These are phyloP conservation scores for Chlorella vulgaris DNA, from an alignment of 139 green algal genomes.

Conservation along the genomic window DNA sequence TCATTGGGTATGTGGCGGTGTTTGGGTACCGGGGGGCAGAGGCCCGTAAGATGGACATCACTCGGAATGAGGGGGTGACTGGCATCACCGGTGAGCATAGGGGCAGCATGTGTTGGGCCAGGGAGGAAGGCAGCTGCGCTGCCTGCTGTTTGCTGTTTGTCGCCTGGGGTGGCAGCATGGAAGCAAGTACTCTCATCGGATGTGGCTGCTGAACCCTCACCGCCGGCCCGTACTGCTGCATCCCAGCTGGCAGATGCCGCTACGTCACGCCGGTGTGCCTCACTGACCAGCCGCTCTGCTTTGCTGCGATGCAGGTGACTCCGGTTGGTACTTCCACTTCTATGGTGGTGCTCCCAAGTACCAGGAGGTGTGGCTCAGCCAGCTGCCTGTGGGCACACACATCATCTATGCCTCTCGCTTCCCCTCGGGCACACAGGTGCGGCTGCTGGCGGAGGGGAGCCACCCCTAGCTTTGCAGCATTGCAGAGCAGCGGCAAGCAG, in stretches of 20 bases:
- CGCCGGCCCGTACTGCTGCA: too few species aligned
- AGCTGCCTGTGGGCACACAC: constrained; percentile 40
- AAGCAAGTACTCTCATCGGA: too few species aligned
- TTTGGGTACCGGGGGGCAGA: constrained; percentile 46
- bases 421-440: constrained; percentile 39
- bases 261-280: too few species aligned
- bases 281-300: too few species aligned
- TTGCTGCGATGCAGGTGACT: constrained; percentile 31
- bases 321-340: constrained; percentile 60
- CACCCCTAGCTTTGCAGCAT: too few species aligned
- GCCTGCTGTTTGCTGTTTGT: too few species aligned
- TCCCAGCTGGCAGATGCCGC: too few species aligned
- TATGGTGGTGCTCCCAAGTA: constrained; percentile 37
- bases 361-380: constrained; percentile 48
- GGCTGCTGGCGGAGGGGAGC: too few species aligned
- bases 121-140: too few species aligned
- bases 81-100: constrained; percentile 43
- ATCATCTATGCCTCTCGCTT: constrained; percentile 57
- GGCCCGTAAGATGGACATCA: constrained; percentile 51
- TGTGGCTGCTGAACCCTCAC: too few species aligned
- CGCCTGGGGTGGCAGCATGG: too few species aligned
- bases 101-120: not conserved
- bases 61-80: constrained; percentile 65
- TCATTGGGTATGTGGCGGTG: constrained; percentile 51
- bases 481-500: too few species aligned